These are phyloP conservation scores for Lomentospora prolificans DNA, from an alignment of 2,329 filamentous ascomycete species.

Conservation along the genomic window DNA sequence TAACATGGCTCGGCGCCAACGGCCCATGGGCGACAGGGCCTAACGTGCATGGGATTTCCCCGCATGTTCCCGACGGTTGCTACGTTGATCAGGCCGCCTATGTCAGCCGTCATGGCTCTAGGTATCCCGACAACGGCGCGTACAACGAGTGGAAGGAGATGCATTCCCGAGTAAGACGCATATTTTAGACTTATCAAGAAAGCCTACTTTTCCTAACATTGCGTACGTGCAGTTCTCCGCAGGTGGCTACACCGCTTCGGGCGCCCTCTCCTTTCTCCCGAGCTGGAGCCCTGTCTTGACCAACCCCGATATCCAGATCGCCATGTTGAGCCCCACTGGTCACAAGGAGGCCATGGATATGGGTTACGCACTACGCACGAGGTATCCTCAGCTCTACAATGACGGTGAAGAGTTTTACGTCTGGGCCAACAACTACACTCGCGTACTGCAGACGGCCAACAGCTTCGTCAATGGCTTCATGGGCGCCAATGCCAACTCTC, in stretches of 20 bases:
- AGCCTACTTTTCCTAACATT: background rate
- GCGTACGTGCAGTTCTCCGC: conserved; percentile 34
- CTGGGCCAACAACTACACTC: conserved; percentile 58
- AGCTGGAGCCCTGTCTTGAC: conserved; percentile 49
- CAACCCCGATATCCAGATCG: conserved; percentile 44
- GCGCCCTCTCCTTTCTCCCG: conserved; percentile 45
- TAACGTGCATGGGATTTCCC: conserved; percentile 44
- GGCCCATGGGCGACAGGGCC: conserved; percentile 44
- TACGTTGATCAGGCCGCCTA: conserved; percentile 51
- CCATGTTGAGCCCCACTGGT: conserved; percentile 50
- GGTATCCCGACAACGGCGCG: conserved; percentile 52
- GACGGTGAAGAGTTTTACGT: conserved; percentile 43
- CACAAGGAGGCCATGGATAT: conserved; percentile 51
- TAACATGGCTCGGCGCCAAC: conserved; percentile 41
- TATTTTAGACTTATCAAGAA: background rate
- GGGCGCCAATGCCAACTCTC: conserved; percentile 40
- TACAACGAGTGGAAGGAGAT: conserved; percentile 46
- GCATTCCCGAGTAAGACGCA: conserved; percentile 26
- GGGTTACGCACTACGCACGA: conserved; percentile 40
- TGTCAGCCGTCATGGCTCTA: conserved; percentile 49
- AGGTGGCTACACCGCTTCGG: conserved; percentile 41
- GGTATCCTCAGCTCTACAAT: conserved; percentile 36
- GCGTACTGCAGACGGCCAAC: conserved; percentile 51
- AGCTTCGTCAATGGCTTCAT: conserved; percentile 53
- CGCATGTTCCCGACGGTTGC: conserved; percentile 45